Evolutionary conservation across 2,329 filamentous ascomycete genomes (phyloP).

Genomic region (Dactylella cylindrospora): DNA sequence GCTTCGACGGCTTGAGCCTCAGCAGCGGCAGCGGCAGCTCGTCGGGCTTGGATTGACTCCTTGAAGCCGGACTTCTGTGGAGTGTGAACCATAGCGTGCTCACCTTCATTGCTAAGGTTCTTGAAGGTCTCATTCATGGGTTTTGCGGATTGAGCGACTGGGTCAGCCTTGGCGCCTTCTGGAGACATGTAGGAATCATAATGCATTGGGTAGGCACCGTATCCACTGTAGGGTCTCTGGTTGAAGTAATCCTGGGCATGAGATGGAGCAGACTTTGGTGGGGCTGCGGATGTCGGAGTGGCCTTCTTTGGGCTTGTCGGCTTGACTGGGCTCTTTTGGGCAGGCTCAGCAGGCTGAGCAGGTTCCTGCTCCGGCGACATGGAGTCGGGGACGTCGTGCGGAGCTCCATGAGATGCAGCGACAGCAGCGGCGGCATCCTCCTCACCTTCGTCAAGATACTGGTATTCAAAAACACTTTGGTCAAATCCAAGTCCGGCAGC

Average conservation of each 20-base stretch:
- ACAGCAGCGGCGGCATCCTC: constrained; percentile 17
- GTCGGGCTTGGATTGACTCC: constrained; percentile 38
- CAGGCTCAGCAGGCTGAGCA: constrained; percentile 8
- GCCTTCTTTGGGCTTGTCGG: constrained; percentile 31
- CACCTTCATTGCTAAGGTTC: constrained; percentile 19
- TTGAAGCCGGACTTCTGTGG: constrained; percentile 41
- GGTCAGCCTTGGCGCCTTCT: constrained; percentile 7
- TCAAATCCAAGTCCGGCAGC: constrained; percentile 38
- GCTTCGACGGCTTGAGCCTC: constrained; percentile 18
- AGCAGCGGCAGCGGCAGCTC: constrained; percentile 33
- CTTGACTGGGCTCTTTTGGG: constrained; percentile 35
- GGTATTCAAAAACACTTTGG: constrained; percentile 39
- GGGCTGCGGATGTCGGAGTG: constrained; percentile 17
- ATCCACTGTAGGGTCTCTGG: constrained; percentile 14
- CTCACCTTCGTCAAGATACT: constrained; percentile 31
- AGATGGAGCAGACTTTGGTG: constrained; percentile 22
- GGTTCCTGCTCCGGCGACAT: constrained; percentile 14
- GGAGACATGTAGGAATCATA: constrained; percentile 34
- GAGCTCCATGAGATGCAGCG: constrained; percentile 4
- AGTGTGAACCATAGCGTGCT: constrained; percentile 37
- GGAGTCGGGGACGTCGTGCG: constrained; percentile 15
- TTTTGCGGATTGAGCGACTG: constrained; percentile 12
- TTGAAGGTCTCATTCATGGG: constrained; percentile 29
- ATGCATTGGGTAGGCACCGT: constrained; percentile 39
- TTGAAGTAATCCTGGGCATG: constrained; percentile 35